Conservation (phyloP, 805 yeast genomes). For the Cyberlindnera samutprakarnensis region DNA sequence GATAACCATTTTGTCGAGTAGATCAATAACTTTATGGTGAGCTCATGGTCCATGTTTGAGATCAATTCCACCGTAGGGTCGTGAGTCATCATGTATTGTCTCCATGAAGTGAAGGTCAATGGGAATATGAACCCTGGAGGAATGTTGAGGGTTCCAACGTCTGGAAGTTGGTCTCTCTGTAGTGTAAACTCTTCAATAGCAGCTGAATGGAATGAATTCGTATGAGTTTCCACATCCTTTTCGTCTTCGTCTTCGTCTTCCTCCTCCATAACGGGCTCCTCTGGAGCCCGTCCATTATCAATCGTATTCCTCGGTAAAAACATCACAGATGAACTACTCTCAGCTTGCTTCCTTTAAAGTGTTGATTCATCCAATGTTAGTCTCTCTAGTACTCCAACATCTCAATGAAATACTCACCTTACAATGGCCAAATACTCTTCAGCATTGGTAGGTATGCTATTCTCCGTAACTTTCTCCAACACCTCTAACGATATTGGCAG, state of each 20-base stretch:
- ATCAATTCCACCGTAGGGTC: slow-evolving; percentile 10
- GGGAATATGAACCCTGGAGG: slow-evolving; percentile 18
- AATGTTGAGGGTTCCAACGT: slow-evolving; percentile 5
- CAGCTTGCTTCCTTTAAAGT: slow-evolving; percentile 5
- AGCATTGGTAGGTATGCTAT: slow-evolving; percentile 18
- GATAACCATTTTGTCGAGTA: slow-evolving; percentile 19
- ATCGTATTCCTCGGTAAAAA: slow-evolving; percentile 1
- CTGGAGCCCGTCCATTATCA: too few relatives aligned
- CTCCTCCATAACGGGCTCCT: too few relatives aligned
- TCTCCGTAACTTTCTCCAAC: slow-evolving; percentile 8
- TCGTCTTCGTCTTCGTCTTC: slow-evolving; percentile 1
- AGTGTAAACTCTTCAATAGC: slow-evolving; percentile 3
- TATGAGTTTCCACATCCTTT: too few relatives aligned
- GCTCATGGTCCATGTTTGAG: slow-evolving; percentile 16
- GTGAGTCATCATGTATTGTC: slow-evolving; percentile 11
- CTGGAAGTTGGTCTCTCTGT: slow-evolving; percentile 9
- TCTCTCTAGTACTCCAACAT: too few relatives aligned
- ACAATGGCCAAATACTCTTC: slow-evolving; percentile 22
- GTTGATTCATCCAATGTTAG: slow-evolving; percentile 1
- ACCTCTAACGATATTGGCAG: slow-evolving; percentile 16
- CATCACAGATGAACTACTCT: slow-evolving; percentile 9
- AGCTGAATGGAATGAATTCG: too few relatives aligned
- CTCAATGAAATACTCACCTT: slow-evolving; percentile 10
- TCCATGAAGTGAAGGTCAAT: slow-evolving; percentile 20
- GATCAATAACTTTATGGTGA: slow-evolving; percentile 13